Base-by-base conservation (phyloP, 768 basidiomycete genomes). In the Coprinopsis cinerea region DNA sequence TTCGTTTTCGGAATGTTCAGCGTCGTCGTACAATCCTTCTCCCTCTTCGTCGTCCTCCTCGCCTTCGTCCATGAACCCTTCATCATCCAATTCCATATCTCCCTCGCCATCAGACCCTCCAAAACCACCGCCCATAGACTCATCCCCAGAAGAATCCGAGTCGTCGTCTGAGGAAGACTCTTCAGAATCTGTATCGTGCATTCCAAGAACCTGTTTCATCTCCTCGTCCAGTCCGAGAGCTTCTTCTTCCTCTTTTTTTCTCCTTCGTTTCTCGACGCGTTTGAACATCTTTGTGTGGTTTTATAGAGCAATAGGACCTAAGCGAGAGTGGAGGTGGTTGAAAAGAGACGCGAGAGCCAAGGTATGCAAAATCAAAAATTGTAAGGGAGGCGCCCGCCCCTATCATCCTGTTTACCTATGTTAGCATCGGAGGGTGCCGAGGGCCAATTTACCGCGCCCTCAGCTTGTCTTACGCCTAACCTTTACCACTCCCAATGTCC, bases 161-260 rank as follows among this genome's bases (percentile, higher is more conserved):
- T 68, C 71, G 7, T 63, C 62, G 44, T 74, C 79, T 18, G 74
- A 74, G 47, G 69, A 70, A 7, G 80, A 79, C 65, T 87, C 86
- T 41, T 85, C 83, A 25, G 85, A 85, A 63, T 89, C 84, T 0
- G 85, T 85, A 55, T 88, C 83, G 35, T 87, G 73, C 54, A 89
- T 60, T 22, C 85, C 87, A 11, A 88, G 65, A 28, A 80, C 60
- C 42, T 78, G 79, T 59, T 75, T 85, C 69, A 72, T 69, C n/a
- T 82, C 82, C 27, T 75, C 77, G 50, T 85, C 79, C 4, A 85
- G 56, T 0, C 79, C 83, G 28, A 84, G 72, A 17, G 79, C 76
- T 61, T 83, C 82, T 53, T 85, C 84, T 55, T 82, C 71, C 57
- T 82, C 72, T 52, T 71, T 75, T 57, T 75, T 82, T 57, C 72